Evolutionary conservation across 2,329 filamentous ascomycete genomes (phyloP).

Genomic region (Hymenoscyphus scutula): DNA sequence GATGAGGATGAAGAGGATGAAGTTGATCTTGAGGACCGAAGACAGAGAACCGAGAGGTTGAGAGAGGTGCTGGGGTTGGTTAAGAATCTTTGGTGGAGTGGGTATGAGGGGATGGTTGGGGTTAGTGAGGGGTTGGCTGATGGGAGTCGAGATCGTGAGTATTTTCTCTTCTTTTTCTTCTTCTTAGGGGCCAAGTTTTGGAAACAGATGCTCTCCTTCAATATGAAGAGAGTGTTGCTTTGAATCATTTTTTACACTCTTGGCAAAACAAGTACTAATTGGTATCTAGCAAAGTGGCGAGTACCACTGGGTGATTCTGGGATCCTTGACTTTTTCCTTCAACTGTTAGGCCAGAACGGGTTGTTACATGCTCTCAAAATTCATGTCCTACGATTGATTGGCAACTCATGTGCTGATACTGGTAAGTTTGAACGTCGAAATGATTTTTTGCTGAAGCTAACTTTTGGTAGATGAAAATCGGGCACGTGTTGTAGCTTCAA

Average conservation of each 20-base stretch:
- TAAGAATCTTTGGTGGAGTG: constrained; percentile 42
- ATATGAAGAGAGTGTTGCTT: too few species aligned
- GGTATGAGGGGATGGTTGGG: constrained; percentile 43
- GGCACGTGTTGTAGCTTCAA: constrained; percentile 50
- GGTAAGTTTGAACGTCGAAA: constrained; percentile 37
- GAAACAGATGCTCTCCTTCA: too few species aligned
- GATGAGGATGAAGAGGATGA: constrained; percentile 24
- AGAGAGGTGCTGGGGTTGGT: constrained; percentile 25
- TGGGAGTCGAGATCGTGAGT: constrained; percentile 54
- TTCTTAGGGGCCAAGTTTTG: background rate
- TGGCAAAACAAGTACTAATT: constrained; percentile 19
- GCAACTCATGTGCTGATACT: constrained; percentile 62
- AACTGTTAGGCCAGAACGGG: constrained; percentile 42
- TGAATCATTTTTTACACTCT: background rate
- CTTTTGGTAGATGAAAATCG: constrained; percentile 55
- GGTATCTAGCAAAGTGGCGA: constrained; percentile 51
- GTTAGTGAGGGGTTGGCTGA: constrained; percentile 54
- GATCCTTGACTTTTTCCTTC: constrained; percentile 55
- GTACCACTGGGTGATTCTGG: constrained; percentile 56
- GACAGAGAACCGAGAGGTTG: constrained; percentile 31
- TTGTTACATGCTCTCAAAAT: constrained; percentile 46
- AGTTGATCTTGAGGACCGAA: constrained; percentile 33
- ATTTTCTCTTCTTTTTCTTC: background rate
- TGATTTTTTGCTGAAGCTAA: too few species aligned
- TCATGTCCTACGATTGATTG: constrained; percentile 56